phyloP scores from a whole-genome alignment of 2,329 filamentous ascomycete species.

The Fusarium proliferatum region DNA sequence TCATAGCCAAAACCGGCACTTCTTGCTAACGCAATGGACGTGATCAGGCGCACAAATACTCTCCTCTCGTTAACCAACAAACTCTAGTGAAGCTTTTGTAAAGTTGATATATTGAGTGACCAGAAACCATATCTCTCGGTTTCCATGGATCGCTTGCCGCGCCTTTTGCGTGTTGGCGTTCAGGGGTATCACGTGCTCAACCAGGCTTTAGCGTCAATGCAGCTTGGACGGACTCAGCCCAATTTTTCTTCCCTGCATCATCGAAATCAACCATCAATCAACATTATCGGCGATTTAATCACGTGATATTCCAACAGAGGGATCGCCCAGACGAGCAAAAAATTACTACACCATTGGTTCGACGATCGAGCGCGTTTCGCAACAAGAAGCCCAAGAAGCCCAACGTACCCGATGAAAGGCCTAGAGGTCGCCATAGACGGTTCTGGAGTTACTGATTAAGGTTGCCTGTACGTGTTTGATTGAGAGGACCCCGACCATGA shows the following conservation, averaged over 20 bases:
- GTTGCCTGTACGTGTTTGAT: conserved; percentile 49
- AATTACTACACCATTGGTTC: conserved; percentile 40
- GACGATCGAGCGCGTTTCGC: conserved; percentile 37
- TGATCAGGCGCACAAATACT: neutral
- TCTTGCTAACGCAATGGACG: conserved; percentile 1
- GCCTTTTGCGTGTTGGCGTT: conserved; percentile 33
- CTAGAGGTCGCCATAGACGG: conserved; percentile 41
- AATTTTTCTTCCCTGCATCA: conserved; percentile 48
- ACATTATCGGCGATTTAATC: conserved; percentile 39
- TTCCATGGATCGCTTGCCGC: conserved; percentile 15
- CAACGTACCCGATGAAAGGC: conserved; percentile 46
- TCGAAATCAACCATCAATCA: conserved; percentile 39
- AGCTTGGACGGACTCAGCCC: conserved; percentile 31
- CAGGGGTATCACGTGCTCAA: conserved; percentile 48
- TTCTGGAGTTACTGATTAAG: conserved; percentile 46
- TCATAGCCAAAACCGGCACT: conserved; percentile 21
- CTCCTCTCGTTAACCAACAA: neutral
- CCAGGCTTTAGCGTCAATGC: conserved; percentile 37
- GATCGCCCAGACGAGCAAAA: conserved; percentile 41
- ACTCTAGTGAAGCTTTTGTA: neutral
- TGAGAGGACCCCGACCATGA: conserved; percentile 42
- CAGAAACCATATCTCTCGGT: neutral
- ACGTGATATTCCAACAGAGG: conserved; percentile 49
- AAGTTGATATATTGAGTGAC: neutral
- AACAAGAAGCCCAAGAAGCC: conserved; percentile 38